These are phyloP conservation scores for Wallacemonas collosoma DNA, from an alignment of 208 protist genomes.

Conservation along the genomic window DNA sequence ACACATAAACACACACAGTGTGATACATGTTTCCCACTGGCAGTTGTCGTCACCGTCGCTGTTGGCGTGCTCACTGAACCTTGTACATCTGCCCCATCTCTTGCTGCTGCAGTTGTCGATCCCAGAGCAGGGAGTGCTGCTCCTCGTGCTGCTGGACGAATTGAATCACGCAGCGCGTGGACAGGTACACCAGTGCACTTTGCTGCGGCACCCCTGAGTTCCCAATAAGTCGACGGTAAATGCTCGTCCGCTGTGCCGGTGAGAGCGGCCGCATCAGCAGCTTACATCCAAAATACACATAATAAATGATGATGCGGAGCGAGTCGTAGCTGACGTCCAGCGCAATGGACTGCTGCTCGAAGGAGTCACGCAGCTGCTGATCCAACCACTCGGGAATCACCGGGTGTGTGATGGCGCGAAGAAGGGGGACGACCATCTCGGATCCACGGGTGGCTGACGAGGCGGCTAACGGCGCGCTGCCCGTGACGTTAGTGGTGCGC, in stretches of 20 bases:
- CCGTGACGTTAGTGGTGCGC: slow-evolving; percentile 6
- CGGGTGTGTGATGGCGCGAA: slow-evolving; percentile 47
- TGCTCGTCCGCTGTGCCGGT: slow-evolving; percentile 65
- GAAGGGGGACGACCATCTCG: slow-evolving; percentile 16
- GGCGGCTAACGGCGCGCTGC: not conserved
- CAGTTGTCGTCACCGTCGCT: too few species aligned
- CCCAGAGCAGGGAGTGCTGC: slow-evolving; percentile 50
- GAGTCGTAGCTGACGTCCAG: slow-evolving; percentile 77
- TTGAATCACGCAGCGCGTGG: slow-evolving; percentile 72
- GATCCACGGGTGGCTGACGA: slow-evolving; percentile 15
- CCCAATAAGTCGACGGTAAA: slow-evolving; percentile 62
- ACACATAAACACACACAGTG: too few species aligned
- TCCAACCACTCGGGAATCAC: slow-evolving; percentile 49
- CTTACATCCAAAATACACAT: slow-evolving; percentile 79
- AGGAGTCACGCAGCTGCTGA: slow-evolving; percentile 50
- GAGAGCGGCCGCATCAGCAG: slow-evolving; percentile 75
- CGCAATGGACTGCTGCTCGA: slow-evolving; percentile 61
- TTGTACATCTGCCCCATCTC: slow-evolving; percentile 5
- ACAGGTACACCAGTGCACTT: slow-evolving; percentile 68
- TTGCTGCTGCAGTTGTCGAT: slow-evolving; percentile 31
- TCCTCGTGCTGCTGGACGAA: slow-evolving; percentile 70
- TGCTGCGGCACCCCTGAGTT: slow-evolving; percentile 71
- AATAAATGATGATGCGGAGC: slow-evolving; percentile 73
- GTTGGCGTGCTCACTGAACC: not conserved
- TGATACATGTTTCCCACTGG: not conserved